Percentiles rank a stretch among this genome's conserved stretches.
Conservation (phyloP, 2,329 filamentous ascomycete species). For the Hymenoscyphus linearis region DNA sequence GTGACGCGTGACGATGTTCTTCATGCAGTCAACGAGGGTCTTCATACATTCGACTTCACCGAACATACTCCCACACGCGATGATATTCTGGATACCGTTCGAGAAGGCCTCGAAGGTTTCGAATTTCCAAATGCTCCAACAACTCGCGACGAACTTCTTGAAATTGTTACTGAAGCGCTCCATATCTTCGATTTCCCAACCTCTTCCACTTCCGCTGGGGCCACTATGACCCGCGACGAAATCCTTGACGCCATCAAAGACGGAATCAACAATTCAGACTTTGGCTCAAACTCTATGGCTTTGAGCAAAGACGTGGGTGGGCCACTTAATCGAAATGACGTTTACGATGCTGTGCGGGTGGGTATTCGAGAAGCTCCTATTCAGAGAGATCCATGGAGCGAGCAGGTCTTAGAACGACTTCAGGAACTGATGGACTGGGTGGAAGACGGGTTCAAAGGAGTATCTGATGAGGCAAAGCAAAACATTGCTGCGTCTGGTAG, state of each 20-base stretch:
- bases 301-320: constrained; percentile 48
- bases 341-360: constrained; percentile 54
- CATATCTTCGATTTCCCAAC: constrained; percentile 45
- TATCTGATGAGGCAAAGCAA: constrained; percentile 64
- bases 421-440: constrained; percentile 61
- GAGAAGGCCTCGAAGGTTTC: constrained; percentile 61
- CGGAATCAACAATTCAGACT: constrained; percentile 76
- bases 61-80: constrained; percentile 45
- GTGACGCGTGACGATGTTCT: constrained; percentile 50
- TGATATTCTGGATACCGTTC: constrained; percentile 50
- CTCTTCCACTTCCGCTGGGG: constrained; percentile 29
- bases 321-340: constrained; percentile 46
- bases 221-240: constrained; percentile 68
- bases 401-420: constrained; percentile 50
- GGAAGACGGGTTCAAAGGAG: constrained; percentile 52
- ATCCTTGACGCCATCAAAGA: constrained; percentile 75
- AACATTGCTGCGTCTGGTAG: constrained; percentile 73
- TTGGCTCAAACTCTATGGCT: constrained; percentile 39
- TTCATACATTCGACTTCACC: constrained; percentile 44
- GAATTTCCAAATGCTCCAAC: constrained; percentile 51
- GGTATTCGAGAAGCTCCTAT: constrained; percentile 46
- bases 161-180: constrained; percentile 56
- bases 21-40: constrained; percentile 62
- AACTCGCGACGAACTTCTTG: constrained; percentile 59
- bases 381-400: constrained; percentile 37